Percentiles rank a stretch among this genome's conserved stretches.
phyloP scores from a whole-genome alignment of 495 filamentous ascomycete genomes.

The Penicillium tannophilum region DNA sequence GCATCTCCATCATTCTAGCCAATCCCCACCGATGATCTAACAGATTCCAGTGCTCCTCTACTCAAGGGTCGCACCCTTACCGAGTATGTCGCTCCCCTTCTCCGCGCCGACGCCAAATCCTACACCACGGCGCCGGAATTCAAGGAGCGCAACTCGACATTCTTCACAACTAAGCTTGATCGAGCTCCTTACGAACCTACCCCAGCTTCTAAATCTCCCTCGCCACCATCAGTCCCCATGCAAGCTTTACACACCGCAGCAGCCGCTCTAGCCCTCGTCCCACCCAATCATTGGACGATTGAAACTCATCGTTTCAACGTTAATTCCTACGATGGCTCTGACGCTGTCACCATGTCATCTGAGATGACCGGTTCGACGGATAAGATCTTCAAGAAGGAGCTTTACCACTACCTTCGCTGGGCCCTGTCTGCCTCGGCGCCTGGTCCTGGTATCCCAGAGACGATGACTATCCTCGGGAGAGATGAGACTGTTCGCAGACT shows the following conservation, averaged over 20 bases:
- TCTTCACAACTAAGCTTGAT: slow-evolving; percentile 57
- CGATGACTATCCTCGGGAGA: slow-evolving; percentile 65
- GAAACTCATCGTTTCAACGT: slow-evolving; percentile 44
- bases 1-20: slow-evolving; percentile 8
- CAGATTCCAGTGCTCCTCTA: slow-evolving; percentile 29
- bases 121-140: slow-evolving; percentile 63
- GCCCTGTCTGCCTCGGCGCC: slow-evolving; percentile 58
- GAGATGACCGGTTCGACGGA: slow-evolving; percentile 23
- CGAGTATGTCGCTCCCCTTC: slow-evolving; percentile 50
- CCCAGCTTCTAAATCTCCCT: slow-evolving; percentile 14
- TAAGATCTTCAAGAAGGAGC: slow-evolving; percentile 44
- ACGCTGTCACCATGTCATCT: slow-evolving; percentile 16
- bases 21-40: slow-evolving; percentile 7
- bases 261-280: slow-evolving; percentile 42
- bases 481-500: slow-evolving; percentile 60
- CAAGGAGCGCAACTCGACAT: slow-evolving; percentile 58
- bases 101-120: slow-evolving; percentile 62
- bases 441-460: slow-evolving; percentile 60
- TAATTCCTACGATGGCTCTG: slow-evolving; percentile 37
- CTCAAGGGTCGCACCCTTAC: slow-evolving; percentile 33
- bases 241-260: slow-evolving; percentile 42
- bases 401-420: slow-evolving; percentile 67
- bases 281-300: slow-evolving; percentile 38
- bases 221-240: slow-evolving; percentile 30
- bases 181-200: slow-evolving; percentile 34